Conservation (phyloP, 83 land plant genomes). For the Picea mariana region DNA sequence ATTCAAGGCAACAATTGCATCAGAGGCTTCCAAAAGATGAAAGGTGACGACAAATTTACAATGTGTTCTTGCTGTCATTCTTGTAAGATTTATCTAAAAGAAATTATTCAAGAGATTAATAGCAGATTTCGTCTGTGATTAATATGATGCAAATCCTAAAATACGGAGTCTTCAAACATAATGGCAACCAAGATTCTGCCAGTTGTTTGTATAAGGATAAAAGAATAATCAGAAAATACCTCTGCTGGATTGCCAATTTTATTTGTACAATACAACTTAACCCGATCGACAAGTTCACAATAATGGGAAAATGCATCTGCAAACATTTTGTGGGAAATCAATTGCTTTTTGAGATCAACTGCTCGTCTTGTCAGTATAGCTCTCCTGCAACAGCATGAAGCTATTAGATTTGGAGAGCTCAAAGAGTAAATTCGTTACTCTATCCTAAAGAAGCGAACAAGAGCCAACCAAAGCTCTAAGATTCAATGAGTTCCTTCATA, state of each 20-base stretch:
- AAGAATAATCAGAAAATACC: slow-evolving; percentile 4
- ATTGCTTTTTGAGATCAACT: slow-evolving; percentile 40
- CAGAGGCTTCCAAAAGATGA: background rate
- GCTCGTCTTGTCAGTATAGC: slow-evolving; percentile 37
- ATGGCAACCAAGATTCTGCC: background rate
- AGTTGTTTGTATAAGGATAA: background rate
- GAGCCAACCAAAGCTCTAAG: too few species aligned
- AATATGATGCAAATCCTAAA: background rate
- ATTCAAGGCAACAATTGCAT: background rate
- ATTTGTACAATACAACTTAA: slow-evolving; percentile 37
- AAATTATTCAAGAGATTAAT: background rate
- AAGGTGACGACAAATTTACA: background rate
- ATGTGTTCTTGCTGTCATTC: background rate
- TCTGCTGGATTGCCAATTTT: slow-evolving; percentile 30
- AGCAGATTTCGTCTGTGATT: background rate
- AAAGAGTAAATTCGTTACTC: background rate
- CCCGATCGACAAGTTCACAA: slow-evolving; percentile 36
- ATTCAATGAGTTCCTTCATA: background rate
- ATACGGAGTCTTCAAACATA: background rate
- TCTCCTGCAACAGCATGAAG: slow-evolving; percentile 20
- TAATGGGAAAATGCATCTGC: slow-evolving; percentile 30
- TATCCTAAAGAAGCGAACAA: background rate
- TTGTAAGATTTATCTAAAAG: background rate
- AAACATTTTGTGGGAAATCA: slow-evolving; percentile 53
- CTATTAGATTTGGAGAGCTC: background rate